Conservation (phyloP, 1,284 basidiomycete genomes). For the Cutaneotrichosporon sp. region DNA sequence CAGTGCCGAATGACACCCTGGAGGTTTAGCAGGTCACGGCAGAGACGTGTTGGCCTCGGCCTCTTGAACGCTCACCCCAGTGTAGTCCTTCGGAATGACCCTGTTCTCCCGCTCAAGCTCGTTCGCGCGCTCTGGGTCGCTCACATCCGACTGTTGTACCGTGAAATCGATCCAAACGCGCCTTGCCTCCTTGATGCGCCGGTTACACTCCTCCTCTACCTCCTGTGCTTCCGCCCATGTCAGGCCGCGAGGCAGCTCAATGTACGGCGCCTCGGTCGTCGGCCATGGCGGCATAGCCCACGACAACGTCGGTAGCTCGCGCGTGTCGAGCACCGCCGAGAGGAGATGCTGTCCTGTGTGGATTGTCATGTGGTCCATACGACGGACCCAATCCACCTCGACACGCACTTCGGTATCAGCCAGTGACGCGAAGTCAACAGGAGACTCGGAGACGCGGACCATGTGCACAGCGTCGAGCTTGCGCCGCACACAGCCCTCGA, state of each 20-base stretch:
- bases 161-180: constrained; percentile 40
- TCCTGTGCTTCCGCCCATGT: constrained; percentile 59
- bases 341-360: constrained; percentile 79
- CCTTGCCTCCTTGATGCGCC: constrained; percentile 49
- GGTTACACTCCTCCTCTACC: constrained; percentile 65
- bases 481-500: constrained; percentile 65
- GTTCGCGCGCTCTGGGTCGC: constrained; percentile 1
- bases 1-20: constrained; percentile 73
- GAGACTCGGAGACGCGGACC: constrained; percentile 51
- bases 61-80: constrained; percentile 34
- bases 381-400: constrained; percentile 61
- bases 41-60: too few relatives aligned
- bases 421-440: constrained; percentile 47
- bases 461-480: constrained; percentile 75
- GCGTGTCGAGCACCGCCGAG: constrained; percentile 70
- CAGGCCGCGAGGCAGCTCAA: constrained; percentile 69
- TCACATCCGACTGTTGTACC: constrained; percentile 23
- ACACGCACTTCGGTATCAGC: constrained; percentile 57
- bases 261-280: constrained; percentile 66
- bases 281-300: constrained; percentile 56
- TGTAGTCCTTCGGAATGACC: constrained; percentile 54
- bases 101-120: constrained; percentile 62
- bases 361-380: constrained; percentile 77
- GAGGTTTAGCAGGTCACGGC: too few relatives aligned
- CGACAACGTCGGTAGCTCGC: constrained; percentile 70